These are phyloP conservation scores for Cylindrodendrum hubeiense DNA, from an alignment of 2,329 filamentous ascomycete species.

Conservation along the genomic window DNA sequence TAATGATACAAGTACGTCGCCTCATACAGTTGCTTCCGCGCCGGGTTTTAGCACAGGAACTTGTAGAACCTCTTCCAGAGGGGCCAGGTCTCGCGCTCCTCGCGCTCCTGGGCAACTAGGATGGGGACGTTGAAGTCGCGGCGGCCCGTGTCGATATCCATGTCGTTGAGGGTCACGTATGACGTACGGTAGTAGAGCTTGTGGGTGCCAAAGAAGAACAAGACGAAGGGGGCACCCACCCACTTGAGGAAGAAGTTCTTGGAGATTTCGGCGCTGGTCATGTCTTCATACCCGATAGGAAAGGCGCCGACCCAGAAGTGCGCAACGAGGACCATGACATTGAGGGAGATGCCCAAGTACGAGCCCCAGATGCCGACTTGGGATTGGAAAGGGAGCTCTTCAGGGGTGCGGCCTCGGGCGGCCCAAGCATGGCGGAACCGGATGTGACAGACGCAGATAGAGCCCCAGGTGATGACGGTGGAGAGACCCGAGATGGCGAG, in stretches of 20 bases:
- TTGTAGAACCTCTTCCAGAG: conserved; percentile 83
- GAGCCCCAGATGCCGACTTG: conserved; percentile 85
- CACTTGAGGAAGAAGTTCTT: conserved; percentile 81
- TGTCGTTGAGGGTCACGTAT: conserved; percentile 76
- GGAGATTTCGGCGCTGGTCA: conserved; percentile 60
- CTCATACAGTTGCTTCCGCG: neutral
- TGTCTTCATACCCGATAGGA: conserved; percentile 71
- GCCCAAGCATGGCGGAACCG: conserved; percentile 89
- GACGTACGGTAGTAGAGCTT: conserved; percentile 80
- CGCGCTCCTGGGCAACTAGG: conserved; percentile 82
- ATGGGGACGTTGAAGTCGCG: conserved; percentile 86
- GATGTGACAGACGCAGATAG: conserved; percentile 92
- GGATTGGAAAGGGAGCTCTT: conserved; percentile 84
- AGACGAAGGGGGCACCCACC: conserved; percentile 76
- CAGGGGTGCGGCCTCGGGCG: conserved; percentile 74
- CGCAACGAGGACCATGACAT: conserved; percentile 79
- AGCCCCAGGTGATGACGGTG: conserved; percentile 83
- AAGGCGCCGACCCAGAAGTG: conserved; percentile 92
- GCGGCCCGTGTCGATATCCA: conserved; percentile 89
- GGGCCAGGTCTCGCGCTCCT: conserved; percentile 80
- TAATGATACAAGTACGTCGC: conserved; percentile 16
- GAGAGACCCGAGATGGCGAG: conserved; percentile 79
- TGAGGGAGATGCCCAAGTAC: conserved; percentile 82
- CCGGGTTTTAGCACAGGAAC: conserved; percentile 69
- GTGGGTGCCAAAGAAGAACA: conserved; percentile 77